Evolutionary conservation across 2,329 filamentous ascomycete genomes (phyloP), one percentile per base, ranked within the genome.

Genomic region (Aspergillus tamarii): DNA sequence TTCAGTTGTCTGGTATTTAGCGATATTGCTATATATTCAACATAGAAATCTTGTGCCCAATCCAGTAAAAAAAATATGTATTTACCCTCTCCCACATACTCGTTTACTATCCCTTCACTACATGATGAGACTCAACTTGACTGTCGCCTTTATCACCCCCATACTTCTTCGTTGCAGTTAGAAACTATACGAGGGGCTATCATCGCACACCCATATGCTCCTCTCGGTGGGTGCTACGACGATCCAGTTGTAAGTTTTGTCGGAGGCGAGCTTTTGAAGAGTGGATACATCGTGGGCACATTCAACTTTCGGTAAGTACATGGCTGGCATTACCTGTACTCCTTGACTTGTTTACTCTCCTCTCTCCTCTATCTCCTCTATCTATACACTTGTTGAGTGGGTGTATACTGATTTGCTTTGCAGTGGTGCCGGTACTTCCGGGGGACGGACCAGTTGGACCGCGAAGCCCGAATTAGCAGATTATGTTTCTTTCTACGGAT

Each of bases 121-220:
- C 86, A 96, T 77, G 94, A 97, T 77, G 87, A 89, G 64, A 87
- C 85, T 12, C 81, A 84, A 12, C 87, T 99, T 61, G 87, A 94
- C 70, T 96, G 93, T 74, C 91, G 94, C 62, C 80, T 98, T 64
- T 96, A 95, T 77, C 89, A 95, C 70, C 90, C 91, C 70, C 79
- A 43, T 12, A 62, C 66, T 64, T 50, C 65, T 64, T 48, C 65
- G 46, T 36, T 66, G 72, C 64, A 69, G 72, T 60, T 50, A 64
- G 64, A 73, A 63, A 53, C 64, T 54, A 81, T 76, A 63, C 82
- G 78, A 64, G 87, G 84, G 4, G 88, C 88, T 0, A 83, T 97
- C 4, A 81, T 98, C 45, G 94, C 94, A 14, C 95, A 98, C 77
- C 94, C 95, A 0, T 98, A 98, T 74, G 93, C 92, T 39, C 89